Percentiles rank a stretch among this genome's conserved stretches.
phyloP scores from a whole-genome alignment of 2,329 filamentous ascomycete species.

The Claviceps paspali region DNA sequence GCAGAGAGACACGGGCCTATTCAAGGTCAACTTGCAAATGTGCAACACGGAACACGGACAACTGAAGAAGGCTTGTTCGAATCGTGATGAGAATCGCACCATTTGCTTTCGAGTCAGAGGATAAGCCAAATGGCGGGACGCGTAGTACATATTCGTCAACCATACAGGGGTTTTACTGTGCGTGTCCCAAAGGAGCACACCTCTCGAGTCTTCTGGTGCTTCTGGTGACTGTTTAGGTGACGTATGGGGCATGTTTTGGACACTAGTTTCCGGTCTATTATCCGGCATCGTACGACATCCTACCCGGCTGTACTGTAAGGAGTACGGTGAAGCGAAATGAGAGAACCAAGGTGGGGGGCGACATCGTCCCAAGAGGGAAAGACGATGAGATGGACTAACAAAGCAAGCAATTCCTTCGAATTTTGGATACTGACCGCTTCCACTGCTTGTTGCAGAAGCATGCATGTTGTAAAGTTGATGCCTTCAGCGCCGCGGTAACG shows the following conservation, averaged over 20 bases:
- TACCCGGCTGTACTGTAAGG: not conserved
- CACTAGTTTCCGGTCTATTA: not conserved
- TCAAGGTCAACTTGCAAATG: too few species aligned
- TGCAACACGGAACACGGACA: too few species aligned
- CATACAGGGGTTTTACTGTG: too few species aligned
- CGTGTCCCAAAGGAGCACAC: not conserved
- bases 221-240: not conserved
- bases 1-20: too few species aligned
- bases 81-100: too few species aligned
- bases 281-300: slow-evolving; percentile 2
- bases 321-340: not conserved
- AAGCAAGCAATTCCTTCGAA: not conserved
- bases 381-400: too few species aligned
- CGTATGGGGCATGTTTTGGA: not conserved
- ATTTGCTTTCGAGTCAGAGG: too few species aligned
- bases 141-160: too few species aligned
- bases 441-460: not conserved
- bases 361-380: not conserved
- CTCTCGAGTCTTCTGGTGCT: not conserved
- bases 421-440: not conserved
- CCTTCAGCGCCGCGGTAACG: not conserved
- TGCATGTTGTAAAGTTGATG: not conserved
- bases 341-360: not conserved
- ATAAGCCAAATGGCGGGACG: too few species aligned
- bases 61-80: too few species aligned